Evolutionary conservation across 257 asterid species (phyloP), one percentile per base, ranked within the genome.

Genomic region (Fraxinus americana): DNA sequence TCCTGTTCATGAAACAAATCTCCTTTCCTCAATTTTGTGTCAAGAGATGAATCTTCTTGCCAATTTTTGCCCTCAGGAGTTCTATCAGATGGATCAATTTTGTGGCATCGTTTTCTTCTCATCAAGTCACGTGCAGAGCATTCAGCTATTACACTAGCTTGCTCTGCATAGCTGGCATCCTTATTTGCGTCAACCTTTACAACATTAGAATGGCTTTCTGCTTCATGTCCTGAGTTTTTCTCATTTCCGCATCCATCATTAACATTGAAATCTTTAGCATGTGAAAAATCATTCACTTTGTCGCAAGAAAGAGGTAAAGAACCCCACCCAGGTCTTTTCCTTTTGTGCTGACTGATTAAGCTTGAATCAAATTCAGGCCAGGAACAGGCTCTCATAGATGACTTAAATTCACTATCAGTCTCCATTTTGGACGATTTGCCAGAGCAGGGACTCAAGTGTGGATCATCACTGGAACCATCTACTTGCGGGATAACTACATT

Each of bases 91-190:
- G 68, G 79, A 80, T 90, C 94, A 79, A 77, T 77, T 57, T 84
- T 86, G 80, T 84, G 85, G 78, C 90, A 85, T 48, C 98, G 88
- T 77, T 90, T 95, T 84, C 86, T 91, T 87, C 99, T 90, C 98
- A 91, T 95, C 80, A 93, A 81, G 70, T 94, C 97, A 80, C 97
- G 86, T 81, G 90, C 80, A 34, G 98, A 92, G 90, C 93, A 89
- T 82, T 84, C 91, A 79, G 70, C 82, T 54, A 84, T 74, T 67
- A 30, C 74, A 81, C 84, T 81, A 84, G 84, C 73, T 81, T 81
- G 86, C 73, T 81, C 88, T 19, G 70, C 66, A 73, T 13, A 65
- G 50, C 85, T 69, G 71, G 21, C 81, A 81, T 77, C 74, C 68
- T 84, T 80, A 61, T 81, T 54, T 70, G 79, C 72, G 36, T 79